Conservation (phyloP, 495 filamentous ascomycete species). For the Xeromyces bisporus region DNA sequence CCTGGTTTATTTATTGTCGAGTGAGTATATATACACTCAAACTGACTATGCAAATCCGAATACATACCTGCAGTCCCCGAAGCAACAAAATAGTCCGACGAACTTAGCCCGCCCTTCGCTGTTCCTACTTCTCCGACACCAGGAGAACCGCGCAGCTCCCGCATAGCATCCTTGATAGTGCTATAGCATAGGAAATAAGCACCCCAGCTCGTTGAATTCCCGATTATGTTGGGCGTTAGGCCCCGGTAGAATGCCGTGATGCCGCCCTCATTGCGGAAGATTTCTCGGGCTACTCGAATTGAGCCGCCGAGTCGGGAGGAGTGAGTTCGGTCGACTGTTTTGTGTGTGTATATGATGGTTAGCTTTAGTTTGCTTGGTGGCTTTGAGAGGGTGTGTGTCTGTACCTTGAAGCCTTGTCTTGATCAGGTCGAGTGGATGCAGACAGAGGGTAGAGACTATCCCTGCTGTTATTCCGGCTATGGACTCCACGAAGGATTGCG, state of each 20-base stretch:
- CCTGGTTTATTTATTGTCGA: too few relatives aligned
- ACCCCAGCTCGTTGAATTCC: constrained; percentile 81
- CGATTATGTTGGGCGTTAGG: constrained; percentile 73
- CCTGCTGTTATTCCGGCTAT: constrained; percentile 84
- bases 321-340: constrained; percentile 29
- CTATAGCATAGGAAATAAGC: constrained; percentile 72
- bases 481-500: constrained; percentile 70
- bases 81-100: constrained; percentile 67
- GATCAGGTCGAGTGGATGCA: constrained; percentile 72
- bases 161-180: constrained; percentile 35
- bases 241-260: constrained; percentile 69
- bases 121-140: too few relatives aligned
- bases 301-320: constrained; percentile 35
- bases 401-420: constrained; percentile 88
- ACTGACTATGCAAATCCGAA: neutral
- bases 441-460: constrained; percentile 55
- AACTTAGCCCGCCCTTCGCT: constrained; percentile 29
- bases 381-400: neutral
- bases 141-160: constrained; percentile 6
- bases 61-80: constrained; percentile 53
- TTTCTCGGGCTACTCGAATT: constrained; percentile 34
- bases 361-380: constrained; percentile 1
- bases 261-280: constrained; percentile 39
- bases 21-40: neutral
- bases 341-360: constrained; percentile 10